A percentile compares a stretch with the other conserved stretches of the same genome.
These are phyloP conservation scores for Alnus glutinosa DNA, from an alignment of 306 rosid species.

Conservation along the genomic window DNA sequence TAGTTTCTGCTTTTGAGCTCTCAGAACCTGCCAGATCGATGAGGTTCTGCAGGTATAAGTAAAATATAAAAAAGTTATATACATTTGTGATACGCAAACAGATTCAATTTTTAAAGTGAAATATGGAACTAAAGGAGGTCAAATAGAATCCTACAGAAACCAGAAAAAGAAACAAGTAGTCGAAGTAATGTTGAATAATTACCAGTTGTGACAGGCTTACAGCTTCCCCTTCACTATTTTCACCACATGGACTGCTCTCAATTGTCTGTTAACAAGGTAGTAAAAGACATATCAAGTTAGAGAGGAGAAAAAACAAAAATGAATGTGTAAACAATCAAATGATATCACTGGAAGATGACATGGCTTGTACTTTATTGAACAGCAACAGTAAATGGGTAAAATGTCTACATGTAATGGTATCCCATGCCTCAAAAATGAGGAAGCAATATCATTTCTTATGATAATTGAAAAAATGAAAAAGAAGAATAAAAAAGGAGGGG, in stretches of 20 bases:
- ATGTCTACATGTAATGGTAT: neutral
- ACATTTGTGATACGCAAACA: slow-evolving; percentile 20
- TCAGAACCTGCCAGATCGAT: slow-evolving; percentile 99
- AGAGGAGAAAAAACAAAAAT: neutral
- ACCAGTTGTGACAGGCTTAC: slow-evolving; percentile 95
- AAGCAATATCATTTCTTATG: neutral
- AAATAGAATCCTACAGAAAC: slow-evolving; percentile 20
- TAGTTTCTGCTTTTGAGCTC: slow-evolving; percentile 99
- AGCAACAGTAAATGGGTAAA: neutral
- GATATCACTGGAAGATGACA: neutral
- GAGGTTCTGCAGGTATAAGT: slow-evolving; percentile 91
- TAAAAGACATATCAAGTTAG: slow-evolving; percentile 11
- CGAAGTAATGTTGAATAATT: slow-evolving; percentile 29
- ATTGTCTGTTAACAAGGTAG: slow-evolving; percentile 65
- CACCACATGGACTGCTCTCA: slow-evolving; percentile 93
- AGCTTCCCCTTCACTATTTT: slow-evolving; percentile 87
- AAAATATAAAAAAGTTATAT: slow-evolving; percentile 34
- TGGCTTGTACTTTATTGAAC: neutral
- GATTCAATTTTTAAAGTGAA: slow-evolving; percentile 25
- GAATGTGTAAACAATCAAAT: neutral
- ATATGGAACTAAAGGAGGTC: slow-evolving; percentile 14
- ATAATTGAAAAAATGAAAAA: neutral
- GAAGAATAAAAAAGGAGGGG: too few species aligned
- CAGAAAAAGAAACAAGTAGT: slow-evolving; percentile 23
- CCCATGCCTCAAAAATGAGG: slow-evolving; percentile 8